A percentile compares a stretch with the other conserved stretches of the same genome.
phyloP scores from a whole-genome alignment of 2,329 filamentous ascomycete genomes.

The Huntiella bhutanensis region DNA sequence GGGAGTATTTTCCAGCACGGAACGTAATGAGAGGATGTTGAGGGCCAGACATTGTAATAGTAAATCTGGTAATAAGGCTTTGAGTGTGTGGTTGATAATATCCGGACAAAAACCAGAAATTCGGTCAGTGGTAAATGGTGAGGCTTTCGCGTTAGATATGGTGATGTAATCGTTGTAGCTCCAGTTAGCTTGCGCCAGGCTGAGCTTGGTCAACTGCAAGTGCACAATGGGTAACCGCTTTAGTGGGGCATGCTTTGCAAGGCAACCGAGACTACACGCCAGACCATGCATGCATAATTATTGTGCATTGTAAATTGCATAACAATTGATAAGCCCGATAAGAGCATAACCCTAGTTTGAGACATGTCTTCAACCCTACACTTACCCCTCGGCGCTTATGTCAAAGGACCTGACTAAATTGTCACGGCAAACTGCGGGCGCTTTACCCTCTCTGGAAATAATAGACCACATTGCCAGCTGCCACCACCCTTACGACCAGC shows the following conservation, averaged over 20 bases:
- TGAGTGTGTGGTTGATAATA: background rate
- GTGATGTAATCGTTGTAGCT: background rate
- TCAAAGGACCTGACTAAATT: too few relatives aligned
- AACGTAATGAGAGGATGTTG: constrained; percentile 69
- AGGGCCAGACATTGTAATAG: constrained; percentile 41
- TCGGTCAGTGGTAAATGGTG: background rate
- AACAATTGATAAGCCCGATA: too few relatives aligned
- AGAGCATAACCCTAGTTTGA: too few relatives aligned
- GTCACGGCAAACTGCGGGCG: background rate
- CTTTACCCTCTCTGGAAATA: background rate
- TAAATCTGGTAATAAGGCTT: background rate
- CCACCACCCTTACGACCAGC: background rate
- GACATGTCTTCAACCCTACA: too few relatives aligned
- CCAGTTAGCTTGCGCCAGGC: background rate
- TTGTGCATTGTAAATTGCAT: too few relatives aligned
- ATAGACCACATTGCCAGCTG: background rate
- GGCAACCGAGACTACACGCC: background rate
- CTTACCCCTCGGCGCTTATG: too few relatives aligned
- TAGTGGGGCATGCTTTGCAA: too few relatives aligned
- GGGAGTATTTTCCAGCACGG: constrained; percentile 48
- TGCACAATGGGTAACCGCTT: background rate
- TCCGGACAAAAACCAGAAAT: too few relatives aligned
- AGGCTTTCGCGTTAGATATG: background rate
- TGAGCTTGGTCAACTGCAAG: background rate
- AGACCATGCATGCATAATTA: background rate